Conservation (phyloP, 2,329 filamentous ascomycete genomes). For the Cercospora zeina region DNA sequence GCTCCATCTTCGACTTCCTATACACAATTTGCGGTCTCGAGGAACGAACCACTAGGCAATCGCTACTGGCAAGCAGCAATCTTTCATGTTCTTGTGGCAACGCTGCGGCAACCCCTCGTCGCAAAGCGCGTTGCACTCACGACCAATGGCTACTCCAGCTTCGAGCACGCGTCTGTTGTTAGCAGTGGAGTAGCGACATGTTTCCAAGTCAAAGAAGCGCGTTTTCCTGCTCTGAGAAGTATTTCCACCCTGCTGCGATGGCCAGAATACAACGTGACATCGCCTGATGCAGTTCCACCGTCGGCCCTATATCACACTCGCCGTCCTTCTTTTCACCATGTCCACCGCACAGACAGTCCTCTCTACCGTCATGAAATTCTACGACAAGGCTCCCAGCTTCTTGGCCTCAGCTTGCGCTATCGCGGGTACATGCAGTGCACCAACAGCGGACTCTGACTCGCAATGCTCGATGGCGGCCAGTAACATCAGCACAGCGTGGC, state of each 20-base stretch:
- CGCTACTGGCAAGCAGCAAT: background rate
- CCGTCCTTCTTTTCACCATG: slow-evolving; percentile 32
- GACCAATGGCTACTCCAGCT: slow-evolving; percentile 10
- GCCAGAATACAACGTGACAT: slow-evolving; percentile 11
- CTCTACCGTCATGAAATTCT: slow-evolving; percentile 37
- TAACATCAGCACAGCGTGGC: slow-evolving; percentile 55
- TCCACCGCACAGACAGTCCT: slow-evolving; percentile 34
- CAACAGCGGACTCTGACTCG: background rate
- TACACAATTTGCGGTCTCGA: background rate
- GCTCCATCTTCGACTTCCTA: background rate
- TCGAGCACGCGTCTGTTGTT: slow-evolving; percentile 4
- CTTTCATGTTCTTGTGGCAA: background rate
- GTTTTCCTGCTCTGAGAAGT: background rate
- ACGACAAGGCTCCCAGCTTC: slow-evolving; percentile 27
- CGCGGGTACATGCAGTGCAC: slow-evolving; percentile 4
- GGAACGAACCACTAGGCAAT: background rate
- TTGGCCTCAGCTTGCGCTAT: slow-evolving; percentile 24
- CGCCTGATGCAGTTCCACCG: slow-evolving; percentile 21
- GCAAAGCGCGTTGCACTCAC: background rate
- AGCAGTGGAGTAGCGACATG: background rate
- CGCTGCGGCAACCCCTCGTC: background rate
- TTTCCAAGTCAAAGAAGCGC: background rate
- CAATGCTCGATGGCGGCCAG: slow-evolving; percentile 19
- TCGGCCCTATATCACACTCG: slow-evolving; percentile 31
- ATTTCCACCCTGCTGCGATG: background rate